These are phyloP conservation scores for Haematococcus sp. DNA, from an alignment of 139 green algal species.

Conservation along the genomic window DNA sequence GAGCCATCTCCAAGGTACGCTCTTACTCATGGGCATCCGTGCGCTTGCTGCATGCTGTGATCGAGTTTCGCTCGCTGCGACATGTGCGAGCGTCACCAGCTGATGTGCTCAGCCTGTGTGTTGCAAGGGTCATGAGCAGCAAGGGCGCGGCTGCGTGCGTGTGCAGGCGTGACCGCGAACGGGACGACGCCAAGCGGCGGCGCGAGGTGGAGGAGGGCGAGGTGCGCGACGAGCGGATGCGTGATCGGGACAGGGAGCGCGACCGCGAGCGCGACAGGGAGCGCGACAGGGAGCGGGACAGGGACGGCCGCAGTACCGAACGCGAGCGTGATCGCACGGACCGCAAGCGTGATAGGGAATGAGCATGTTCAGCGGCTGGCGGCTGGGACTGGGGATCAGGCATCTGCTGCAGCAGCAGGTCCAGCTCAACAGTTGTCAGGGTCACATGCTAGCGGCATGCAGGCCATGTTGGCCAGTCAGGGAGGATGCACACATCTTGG, in stretches of 20 bases:
- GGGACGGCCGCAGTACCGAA: constrained; percentile 9
- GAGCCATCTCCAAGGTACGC: constrained; percentile 23
- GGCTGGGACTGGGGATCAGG: no score
- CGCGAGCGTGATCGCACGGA: neutral
- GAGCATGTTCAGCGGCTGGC: neutral
- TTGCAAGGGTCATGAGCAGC: no score
- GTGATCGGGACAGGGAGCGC: no score
- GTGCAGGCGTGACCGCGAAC: neutral
- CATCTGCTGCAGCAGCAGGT: no score
- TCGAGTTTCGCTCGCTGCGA: no score
- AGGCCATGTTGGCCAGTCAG: no score
- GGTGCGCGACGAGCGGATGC: neutral
- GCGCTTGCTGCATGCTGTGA: neutral
- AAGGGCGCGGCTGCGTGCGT: neutral
- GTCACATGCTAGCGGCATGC: no score
- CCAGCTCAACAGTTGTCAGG: no score
- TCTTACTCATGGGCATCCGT: neutral
- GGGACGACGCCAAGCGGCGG: neutral
- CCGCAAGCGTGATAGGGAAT: neutral
- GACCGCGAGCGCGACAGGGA: neutral
- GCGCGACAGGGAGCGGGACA: no score
- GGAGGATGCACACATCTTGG: no score
- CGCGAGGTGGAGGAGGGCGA: neutral
- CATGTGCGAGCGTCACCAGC: no score
- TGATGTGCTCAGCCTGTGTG: no score